Evolutionary conservation across 164 flowering plant genomes (phyloP).

Genomic region (Vitis labrusca): DNA sequence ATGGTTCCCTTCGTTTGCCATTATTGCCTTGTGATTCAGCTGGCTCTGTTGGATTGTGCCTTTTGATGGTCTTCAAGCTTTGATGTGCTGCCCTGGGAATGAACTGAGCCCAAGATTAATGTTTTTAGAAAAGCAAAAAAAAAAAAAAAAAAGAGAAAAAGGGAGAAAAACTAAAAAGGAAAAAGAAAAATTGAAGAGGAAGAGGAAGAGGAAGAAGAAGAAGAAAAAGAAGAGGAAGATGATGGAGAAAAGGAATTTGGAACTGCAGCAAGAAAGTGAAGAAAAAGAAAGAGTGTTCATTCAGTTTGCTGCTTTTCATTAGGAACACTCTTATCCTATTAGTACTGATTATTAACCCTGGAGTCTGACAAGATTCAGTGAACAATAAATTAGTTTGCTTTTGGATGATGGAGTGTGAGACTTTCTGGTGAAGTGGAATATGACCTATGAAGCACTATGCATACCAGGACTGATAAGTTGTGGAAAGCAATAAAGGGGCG

Average conservation of each 20-base stretch:
- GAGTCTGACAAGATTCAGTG: too few relatives aligned
- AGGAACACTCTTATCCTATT: too few relatives aligned
- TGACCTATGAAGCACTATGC: too few relatives aligned
- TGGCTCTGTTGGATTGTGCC: background rate
- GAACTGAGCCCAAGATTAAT: background rate
- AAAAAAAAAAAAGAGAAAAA: background rate
- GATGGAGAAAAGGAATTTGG: background rate
- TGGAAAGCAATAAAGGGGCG: too few relatives aligned
- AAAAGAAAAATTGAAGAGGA: background rate
- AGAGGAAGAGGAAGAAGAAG: background rate
- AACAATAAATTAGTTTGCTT: too few relatives aligned
- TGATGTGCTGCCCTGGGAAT: background rate
- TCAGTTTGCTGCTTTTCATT: too few relatives aligned
- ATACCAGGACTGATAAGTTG: too few relatives aligned
- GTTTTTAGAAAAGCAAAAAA: background rate
- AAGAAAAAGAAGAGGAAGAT: background rate
- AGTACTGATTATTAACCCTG: too few relatives aligned
- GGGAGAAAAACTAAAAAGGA: too few relatives aligned
- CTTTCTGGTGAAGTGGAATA: too few relatives aligned
- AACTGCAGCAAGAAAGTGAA: background rate
- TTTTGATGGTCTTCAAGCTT: background rate
- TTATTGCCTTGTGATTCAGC: background rate
- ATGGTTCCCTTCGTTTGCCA: background rate
- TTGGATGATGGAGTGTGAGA: too few relatives aligned
- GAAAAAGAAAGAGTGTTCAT: too few relatives aligned